Conservation (phyloP, 495 filamentous ascomycete genomes). For the Talaromyces wortmannii region DNA sequence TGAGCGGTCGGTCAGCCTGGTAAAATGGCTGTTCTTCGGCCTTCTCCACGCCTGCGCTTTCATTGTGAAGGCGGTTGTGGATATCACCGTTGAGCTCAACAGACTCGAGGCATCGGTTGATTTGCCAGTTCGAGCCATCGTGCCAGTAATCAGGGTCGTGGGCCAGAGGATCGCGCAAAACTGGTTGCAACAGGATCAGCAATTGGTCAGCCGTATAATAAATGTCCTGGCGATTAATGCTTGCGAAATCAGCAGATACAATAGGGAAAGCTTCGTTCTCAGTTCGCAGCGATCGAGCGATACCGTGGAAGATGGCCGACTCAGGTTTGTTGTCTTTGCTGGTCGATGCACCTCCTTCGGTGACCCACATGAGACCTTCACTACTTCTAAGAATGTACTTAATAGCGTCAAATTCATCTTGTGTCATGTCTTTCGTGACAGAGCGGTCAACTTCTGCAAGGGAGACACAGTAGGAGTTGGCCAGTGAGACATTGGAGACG, state of each 20-base stretch:
- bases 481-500: background rate
- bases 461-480: background rate
- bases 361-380: conserved; percentile 29
- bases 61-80: background rate
- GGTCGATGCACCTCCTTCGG: conserved; percentile 15
- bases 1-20: conserved; percentile 16
- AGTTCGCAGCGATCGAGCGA: conserved; percentile 4
- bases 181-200: background rate
- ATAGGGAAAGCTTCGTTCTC: conserved; percentile 2
- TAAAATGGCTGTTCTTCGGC: conserved; percentile 10
- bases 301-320: conserved; percentile 1
- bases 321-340: conserved; percentile 11
- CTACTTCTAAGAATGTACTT: conserved; percentile 14
- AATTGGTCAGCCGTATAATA: background rate
- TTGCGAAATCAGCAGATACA: conserved; percentile 3
- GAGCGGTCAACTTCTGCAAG: conserved; percentile 1
- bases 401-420: conserved; percentile 12
- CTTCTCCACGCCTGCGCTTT: background rate
- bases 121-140: background rate
- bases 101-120: background rate
- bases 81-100: background rate
- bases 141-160: background rate
- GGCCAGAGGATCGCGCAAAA: background rate
- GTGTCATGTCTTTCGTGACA: background rate
- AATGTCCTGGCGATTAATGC: background rate